phyloP scores from a whole-genome alignment of 345 rosid species.

The Odontarrhena argentea region DNA sequence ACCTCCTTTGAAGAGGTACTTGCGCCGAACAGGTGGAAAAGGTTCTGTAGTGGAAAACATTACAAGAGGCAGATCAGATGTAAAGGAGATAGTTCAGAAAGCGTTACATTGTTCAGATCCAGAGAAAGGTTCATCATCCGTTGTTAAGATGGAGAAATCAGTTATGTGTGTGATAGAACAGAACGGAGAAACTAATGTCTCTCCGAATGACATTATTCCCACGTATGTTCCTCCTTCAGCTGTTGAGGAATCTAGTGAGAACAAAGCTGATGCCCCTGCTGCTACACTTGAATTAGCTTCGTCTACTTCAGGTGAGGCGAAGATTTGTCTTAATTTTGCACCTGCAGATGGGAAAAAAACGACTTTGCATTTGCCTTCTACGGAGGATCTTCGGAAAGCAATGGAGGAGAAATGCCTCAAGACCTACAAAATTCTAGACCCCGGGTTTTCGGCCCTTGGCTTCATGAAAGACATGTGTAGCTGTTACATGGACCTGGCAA shows the following conservation, averaged over 20 bases:
- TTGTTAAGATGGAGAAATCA: conserved; percentile 35
- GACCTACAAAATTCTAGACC: conserved; percentile 68
- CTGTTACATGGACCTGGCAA: conserved; percentile 65
- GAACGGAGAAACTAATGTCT: background rate
- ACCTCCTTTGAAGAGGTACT: conserved; percentile 28
- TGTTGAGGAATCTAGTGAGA: background rate
- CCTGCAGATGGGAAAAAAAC: conserved; percentile 52
- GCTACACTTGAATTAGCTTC: conserved; percentile 62
- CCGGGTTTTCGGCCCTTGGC: conserved; percentile 57
- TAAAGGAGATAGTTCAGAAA: too few relatives aligned
- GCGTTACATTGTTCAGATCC: conserved; percentile 32
- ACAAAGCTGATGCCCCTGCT: background rate
- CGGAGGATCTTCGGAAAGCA: conserved; percentile 58
- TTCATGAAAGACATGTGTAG: conserved; percentile 72
- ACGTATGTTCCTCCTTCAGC: background rate
- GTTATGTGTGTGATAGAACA: conserved; percentile 28
- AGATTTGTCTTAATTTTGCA: conserved; percentile 60
- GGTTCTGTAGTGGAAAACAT: background rate
- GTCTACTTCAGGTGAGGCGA: conserved; percentile 69
- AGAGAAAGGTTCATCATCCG: conserved; percentile 33
- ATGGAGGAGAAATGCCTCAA: conserved; percentile 68
- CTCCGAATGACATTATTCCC: background rate
- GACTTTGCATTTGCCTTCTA: conserved; percentile 56
- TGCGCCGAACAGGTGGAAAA: conserved; percentile 5
- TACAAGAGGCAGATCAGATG: too few relatives aligned